These are phyloP conservation scores for Solanum verrucosum DNA, from an alignment of 257 asterid species.

Conservation along the genomic window DNA sequence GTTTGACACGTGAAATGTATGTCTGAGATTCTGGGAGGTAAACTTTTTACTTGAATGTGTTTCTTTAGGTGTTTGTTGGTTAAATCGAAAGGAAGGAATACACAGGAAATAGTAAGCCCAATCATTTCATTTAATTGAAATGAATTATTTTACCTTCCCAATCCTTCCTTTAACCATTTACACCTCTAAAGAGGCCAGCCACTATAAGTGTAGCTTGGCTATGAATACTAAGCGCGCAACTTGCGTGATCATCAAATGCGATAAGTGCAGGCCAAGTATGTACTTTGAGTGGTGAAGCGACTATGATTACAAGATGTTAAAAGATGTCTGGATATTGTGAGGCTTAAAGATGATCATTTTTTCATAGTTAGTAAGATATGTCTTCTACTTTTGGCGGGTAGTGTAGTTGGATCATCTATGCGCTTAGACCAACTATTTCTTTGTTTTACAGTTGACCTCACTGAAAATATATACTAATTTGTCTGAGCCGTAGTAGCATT, in stretches of 20 bases:
- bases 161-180: not conserved
- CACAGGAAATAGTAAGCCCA: not conserved
- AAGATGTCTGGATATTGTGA: not conserved
- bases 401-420: not conserved
- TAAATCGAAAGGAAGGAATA: not conserved
- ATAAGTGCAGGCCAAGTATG: not conserved
- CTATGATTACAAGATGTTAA: not conserved
- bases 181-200: not conserved
- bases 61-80: not conserved
- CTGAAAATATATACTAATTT: not conserved
- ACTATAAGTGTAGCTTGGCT: not conserved
- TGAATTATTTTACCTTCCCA: not conserved
- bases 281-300: not conserved
- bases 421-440: not conserved
- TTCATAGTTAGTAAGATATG: not conserved
- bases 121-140: not conserved
- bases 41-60: not conserved
- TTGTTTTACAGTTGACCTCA: not conserved
- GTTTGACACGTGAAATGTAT: not conserved
- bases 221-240: not conserved
- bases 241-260: not conserved
- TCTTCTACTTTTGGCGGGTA: not conserved
- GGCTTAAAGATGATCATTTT: not conserved
- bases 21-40: not conserved
- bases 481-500: not conserved